Base-by-base conservation (phyloP, 2,329 filamentous ascomycete species). In the Fusarium tjaetaba region DNA sequence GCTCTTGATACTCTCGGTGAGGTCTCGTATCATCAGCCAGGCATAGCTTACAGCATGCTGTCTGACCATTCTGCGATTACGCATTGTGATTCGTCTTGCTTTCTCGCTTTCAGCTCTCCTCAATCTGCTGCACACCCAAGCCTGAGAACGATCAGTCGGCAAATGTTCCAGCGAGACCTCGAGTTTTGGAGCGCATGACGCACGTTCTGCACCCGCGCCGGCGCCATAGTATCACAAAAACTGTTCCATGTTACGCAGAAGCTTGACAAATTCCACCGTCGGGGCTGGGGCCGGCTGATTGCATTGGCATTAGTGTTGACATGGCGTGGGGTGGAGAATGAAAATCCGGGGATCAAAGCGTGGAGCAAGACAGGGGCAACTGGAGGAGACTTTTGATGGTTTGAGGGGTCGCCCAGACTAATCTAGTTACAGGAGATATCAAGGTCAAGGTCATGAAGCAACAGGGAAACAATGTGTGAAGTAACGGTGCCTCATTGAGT, bases 131-230 rank as follows among this genome's bases (percentile, higher is more conserved):
- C 42, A 51, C 62, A 60, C 68, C 38, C 24, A 45, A 51, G 30
- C 30, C 49, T 20, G 18, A 56, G 48, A 41, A 52, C 49, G 61
- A 39, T 36, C 43, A 43, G 43, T 46, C 34, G 20, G 46, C 24
- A 38, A n/a, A 61, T 32, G 26, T 48, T 46, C 22, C 22, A 24
- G 49, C 42, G 28, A 56, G 43, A 56, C 61, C 32, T 49, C 43
- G 49, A 69, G 66, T 71, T 69, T 46, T 64, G 45, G 30, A 52
- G 71, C 75, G 71, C 73, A 76, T 77, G 73, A 77, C 69, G 67
- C 67, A 46, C 45, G 57, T 34, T 45, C 42, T 58, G n/a, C 52
- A 38, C 41, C 68, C 39, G 46, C 49, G 53, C 49, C 43, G 56
- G 41, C 42, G 52, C 43, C 56, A 38, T 39, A 28, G 28, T 28